Evolutionary conservation across 2,329 filamentous ascomycete genomes (phyloP).

Genomic region (Juglanconis juglandina): DNA sequence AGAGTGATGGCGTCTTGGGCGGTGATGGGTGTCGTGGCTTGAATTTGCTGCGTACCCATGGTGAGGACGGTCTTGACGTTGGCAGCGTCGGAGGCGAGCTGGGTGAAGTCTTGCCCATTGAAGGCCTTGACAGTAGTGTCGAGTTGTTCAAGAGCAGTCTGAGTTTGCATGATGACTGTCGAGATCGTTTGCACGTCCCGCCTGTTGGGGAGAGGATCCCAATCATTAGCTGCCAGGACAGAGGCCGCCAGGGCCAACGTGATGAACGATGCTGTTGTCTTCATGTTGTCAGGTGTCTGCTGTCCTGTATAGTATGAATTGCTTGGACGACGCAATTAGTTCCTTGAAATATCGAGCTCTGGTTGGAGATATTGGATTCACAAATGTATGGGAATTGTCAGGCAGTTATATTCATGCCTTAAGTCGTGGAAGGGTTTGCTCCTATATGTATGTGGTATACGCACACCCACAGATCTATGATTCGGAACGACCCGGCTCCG

Average conservation of each 20-base stretch:
- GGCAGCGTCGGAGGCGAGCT: constrained; percentile 23
- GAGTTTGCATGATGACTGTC: constrained; percentile 23
- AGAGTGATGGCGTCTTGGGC: constrained; percentile 19
- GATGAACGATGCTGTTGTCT: constrained; percentile 8
- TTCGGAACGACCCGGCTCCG: not conserved
- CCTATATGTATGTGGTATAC: not conserved
- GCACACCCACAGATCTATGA: not conserved
- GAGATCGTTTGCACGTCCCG: constrained; percentile 24
- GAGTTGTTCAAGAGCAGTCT: constrained; percentile 25
- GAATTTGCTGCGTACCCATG: constrained; percentile 9
- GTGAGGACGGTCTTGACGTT: constrained; percentile 23
- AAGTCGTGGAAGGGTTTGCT: not conserved
- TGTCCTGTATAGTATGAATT: not conserved
- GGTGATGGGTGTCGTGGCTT: constrained; percentile 6
- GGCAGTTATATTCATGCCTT: not conserved
- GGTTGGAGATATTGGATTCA: no score
- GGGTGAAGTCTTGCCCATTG: constrained; percentile 21
- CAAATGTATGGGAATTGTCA: no score
- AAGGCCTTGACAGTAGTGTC: constrained; percentile 29
- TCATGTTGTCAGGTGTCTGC: constrained; percentile 16
- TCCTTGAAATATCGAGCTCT: no score
- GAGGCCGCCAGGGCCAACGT: constrained; percentile 25
- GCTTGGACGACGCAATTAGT: no score
- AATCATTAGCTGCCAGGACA: constrained; percentile 16
- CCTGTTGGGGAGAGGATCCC: constrained; percentile 17